A percentile compares a stretch with the other conserved stretches of the same genome.
Conservation (phyloP, 225 moss, liverwort and hornwort species). For the Physcomitrium patens region DNA sequence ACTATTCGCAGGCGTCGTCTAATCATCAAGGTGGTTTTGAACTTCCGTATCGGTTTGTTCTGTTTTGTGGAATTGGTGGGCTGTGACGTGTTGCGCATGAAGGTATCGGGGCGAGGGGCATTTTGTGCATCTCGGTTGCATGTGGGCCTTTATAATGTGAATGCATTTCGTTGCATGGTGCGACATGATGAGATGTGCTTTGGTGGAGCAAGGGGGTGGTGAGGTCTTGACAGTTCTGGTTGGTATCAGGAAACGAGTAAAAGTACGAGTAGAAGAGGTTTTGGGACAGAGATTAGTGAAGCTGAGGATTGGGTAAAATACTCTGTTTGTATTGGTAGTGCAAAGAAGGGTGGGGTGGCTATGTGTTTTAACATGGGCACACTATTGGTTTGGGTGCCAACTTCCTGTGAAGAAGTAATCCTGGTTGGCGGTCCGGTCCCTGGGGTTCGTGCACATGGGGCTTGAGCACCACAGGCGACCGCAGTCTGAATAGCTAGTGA, state of each 20-base stretch:
- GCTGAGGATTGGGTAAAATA: background rate
- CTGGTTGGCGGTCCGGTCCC: background rate
- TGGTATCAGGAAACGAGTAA: background rate
- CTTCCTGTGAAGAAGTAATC: background rate
- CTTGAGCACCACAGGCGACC: background rate
- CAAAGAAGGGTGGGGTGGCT: background rate
- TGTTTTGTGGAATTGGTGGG: background rate
- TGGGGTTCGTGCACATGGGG: background rate
- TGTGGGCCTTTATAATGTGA: background rate
- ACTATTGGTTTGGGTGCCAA: background rate
- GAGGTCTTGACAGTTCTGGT: background rate
- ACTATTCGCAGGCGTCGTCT: conserved; percentile 84
- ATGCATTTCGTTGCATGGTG: no score
- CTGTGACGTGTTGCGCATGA: conserved; percentile 10
- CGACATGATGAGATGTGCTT: no score
- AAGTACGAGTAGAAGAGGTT: background rate
- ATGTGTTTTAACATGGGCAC: background rate
- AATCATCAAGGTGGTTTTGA: conserved; percentile 78
- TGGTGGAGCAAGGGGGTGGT: no score
- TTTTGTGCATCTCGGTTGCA: background rate
- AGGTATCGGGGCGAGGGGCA: background rate
- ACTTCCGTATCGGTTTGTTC: background rate
- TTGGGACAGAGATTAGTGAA: background rate
- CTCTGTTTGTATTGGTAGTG: background rate
- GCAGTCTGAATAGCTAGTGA: background rate